Evolutionary conservation across 768 basidiomycete species (phyloP).

Genomic region (Tephrocybe rancida): DNA sequence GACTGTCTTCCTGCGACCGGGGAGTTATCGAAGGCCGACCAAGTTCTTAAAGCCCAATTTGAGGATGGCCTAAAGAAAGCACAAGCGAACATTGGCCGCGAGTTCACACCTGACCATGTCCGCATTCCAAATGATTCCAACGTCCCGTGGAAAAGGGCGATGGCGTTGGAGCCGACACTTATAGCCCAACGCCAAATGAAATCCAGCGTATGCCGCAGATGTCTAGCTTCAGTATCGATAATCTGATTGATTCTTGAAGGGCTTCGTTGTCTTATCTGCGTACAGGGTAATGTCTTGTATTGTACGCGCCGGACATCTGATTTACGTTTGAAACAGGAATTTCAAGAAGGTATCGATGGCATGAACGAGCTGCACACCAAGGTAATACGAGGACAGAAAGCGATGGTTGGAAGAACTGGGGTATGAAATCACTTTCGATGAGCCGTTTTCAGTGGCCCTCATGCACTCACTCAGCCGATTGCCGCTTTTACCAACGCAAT

Average conservation of each 20-base stretch:
- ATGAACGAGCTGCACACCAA: background rate
- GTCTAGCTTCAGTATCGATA: background rate
- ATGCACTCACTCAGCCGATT: background rate
- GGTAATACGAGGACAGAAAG: background rate
- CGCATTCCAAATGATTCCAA: slow-evolving; percentile 3
- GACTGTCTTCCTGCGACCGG: slow-evolving; percentile 27
- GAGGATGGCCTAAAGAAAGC: slow-evolving; percentile 28
- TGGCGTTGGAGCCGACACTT: slow-evolving; percentile 21
- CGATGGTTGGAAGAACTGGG: background rate
- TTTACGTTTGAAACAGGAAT: background rate
- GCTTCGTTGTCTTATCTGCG: slow-evolving; percentile 32
- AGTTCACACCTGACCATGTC: background rate
- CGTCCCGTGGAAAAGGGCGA: slow-evolving; percentile 30
- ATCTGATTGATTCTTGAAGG: slow-evolving; percentile 22
- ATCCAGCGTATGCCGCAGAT: slow-evolving; percentile 25
- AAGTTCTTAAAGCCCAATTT: slow-evolving; percentile 38
- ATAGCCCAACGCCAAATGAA: slow-evolving; percentile 13
- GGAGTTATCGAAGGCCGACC: slow-evolving; percentile 29
- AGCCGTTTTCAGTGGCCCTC: background rate
- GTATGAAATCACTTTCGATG: background rate
- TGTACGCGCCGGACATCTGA: background rate
- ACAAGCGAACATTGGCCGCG: slow-evolving; percentile 5
- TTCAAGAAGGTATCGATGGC: slow-evolving; percentile 1
- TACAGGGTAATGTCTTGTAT: slow-evolving; percentile 22
- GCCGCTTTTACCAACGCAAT: slow-evolving; percentile 31